Conservation (phyloP, 768 basidiomycete species). For the Phanerochaete sordida region DNA sequence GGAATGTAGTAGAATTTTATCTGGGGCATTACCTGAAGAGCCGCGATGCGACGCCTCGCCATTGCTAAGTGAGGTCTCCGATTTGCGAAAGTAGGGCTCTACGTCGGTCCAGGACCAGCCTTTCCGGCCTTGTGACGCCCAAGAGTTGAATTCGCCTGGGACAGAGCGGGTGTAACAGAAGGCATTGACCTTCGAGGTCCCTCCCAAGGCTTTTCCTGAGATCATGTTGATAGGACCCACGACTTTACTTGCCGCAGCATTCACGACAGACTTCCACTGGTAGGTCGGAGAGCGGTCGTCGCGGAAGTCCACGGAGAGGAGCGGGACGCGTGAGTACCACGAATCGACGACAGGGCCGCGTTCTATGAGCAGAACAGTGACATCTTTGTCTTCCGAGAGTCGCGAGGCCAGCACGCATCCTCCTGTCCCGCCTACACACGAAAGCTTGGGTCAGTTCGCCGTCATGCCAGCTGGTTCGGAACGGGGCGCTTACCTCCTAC, state of each 20-base stretch:
- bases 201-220: conserved; percentile 38
- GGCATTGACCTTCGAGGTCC: conserved; percentile 44
- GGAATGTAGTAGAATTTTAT: not conserved
- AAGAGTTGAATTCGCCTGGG: conserved; percentile 30
- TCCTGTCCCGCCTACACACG: conserved; percentile 34
- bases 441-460: not conserved
- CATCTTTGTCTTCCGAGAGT: conserved; percentile 29
- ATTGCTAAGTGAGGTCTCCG: conserved; percentile 20
- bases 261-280: conserved; percentile 10
- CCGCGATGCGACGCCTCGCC: not conserved
- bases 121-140: conserved; percentile 25
- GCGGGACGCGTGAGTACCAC: conserved; percentile 31
- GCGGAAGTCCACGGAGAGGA: conserved; percentile 30
- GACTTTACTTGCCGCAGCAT: not conserved
- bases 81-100: conserved; percentile 31
- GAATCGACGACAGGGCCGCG: conserved; percentile 27
- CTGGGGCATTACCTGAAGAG: not conserved
- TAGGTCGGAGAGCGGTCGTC: conserved; percentile 21
- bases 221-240: not conserved
- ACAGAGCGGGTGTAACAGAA: conserved; percentile 29
- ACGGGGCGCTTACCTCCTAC: conserved; percentile 16
- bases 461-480: not conserved
- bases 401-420: conserved; percentile 37
- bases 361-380: conserved; percentile 33
- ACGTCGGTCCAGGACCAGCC: conserved; percentile 35